Conservation (phyloP, 2,329 filamentous ascomycete species). For the Penicillium sp. region DNA sequence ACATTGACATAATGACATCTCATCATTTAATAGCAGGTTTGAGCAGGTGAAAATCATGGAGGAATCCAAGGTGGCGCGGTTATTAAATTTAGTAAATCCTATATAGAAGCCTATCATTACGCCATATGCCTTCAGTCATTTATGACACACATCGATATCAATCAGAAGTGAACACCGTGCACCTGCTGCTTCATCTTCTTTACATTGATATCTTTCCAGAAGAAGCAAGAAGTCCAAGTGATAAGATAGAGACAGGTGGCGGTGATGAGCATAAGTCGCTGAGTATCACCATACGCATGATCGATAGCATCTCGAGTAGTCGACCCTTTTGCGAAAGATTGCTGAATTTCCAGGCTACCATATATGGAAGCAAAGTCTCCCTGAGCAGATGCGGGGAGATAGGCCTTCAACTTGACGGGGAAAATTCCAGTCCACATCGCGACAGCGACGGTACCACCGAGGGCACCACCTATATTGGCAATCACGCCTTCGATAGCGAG, state of each 20-base stretch:
- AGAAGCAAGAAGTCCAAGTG: slow-evolving; percentile 8
- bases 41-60: neutral
- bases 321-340: slow-evolving; percentile 3
- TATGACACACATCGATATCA: neutral
- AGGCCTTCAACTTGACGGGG: slow-evolving; percentile 3
- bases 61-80: neutral
- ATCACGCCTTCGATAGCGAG: slow-evolving; percentile 14
- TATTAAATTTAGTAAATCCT: no score
- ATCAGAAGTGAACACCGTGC: slow-evolving; percentile 7
- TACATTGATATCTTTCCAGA: slow-evolving; percentile 12
- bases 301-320: slow-evolving; percentile 6
- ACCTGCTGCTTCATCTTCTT: slow-evolving; percentile 15
- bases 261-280: slow-evolving; percentile 9
- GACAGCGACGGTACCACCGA: slow-evolving; percentile 18
- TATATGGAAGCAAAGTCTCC: slow-evolving; percentile 7
- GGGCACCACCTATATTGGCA: slow-evolving; percentile 12
- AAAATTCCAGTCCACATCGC: slow-evolving; percentile 22
- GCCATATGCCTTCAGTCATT: neutral
- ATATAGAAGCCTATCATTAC: no score
- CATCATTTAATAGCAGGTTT: neutral
- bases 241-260: slow-evolving; percentile 11
- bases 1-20: neutral
- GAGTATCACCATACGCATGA: slow-evolving; percentile 9
- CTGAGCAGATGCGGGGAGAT: slow-evolving; percentile 10
- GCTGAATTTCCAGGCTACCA: neutral